Conservation (phyloP, 1,139 yeast genomes). For the Kazachstania sp. region DNA sequence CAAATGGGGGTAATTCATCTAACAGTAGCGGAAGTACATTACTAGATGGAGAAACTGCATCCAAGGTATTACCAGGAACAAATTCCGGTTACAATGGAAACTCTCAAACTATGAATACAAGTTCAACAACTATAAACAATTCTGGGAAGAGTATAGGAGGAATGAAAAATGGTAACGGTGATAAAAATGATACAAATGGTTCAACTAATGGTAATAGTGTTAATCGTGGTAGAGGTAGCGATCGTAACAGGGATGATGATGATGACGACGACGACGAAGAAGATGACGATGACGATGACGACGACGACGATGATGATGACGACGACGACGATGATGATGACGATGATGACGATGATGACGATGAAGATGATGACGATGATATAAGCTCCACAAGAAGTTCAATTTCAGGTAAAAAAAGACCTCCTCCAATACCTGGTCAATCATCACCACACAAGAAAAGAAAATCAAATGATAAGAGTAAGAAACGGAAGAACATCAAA, state of each 20-base stretch:
- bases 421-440: slow-evolving; percentile 7
- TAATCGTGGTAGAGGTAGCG: slow-evolving; percentile 2
- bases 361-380: slow-evolving; percentile 6
- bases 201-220: slow-evolving; percentile 28
- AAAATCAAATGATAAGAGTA: slow-evolving; percentile 7
- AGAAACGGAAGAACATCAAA: slow-evolving; percentile 37
- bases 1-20: not conserved
- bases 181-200: not conserved
- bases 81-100: not conserved
- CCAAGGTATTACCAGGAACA: not conserved
- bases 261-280: slow-evolving; percentile 28
- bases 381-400: not conserved
- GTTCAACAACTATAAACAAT: slow-evolving; percentile 7
- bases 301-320: not conserved
- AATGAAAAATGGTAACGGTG: not conserved
- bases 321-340: slow-evolving; percentile 21
- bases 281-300: slow-evolving; percentile 3
- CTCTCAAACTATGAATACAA: not conserved
- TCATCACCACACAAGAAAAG: not conserved
- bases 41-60: not conserved
- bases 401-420: slow-evolving; percentile 8
- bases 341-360: slow-evolving; percentile 13
- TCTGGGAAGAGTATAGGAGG: slow-evolving; percentile 3
- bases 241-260: not conserved
- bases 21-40: not conserved